Percentiles rank a stretch among this genome's conserved stretches.
phyloP scores from a whole-genome alignment of 805 yeast genomes.

The Candida patagonica region DNA sequence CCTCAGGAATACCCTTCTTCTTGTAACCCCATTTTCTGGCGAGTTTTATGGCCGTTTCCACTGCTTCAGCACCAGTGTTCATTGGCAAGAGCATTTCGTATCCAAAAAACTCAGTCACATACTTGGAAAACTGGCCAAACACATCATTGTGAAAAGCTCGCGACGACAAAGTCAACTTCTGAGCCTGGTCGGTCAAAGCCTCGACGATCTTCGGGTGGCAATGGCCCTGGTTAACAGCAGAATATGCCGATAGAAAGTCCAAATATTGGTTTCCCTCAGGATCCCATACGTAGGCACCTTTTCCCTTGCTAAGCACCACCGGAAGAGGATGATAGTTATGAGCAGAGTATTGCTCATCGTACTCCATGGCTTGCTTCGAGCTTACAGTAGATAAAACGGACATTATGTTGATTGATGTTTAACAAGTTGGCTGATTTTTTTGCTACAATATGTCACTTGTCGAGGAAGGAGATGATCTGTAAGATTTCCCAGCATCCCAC shows the following conservation, averaged over 20 bases:
- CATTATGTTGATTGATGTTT: background rate
- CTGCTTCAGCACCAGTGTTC: slow-evolving; percentile 99
- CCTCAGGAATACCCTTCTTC: slow-evolving; percentile 71
- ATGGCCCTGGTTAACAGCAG: slow-evolving; percentile 97
- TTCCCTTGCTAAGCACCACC: slow-evolving; percentile 79
- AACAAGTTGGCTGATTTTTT: background rate
- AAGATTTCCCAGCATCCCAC: too few species aligned
- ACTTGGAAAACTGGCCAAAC: slow-evolving; percentile 81
- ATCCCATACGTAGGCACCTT: slow-evolving; percentile 95
- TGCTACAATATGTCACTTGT: background rate
- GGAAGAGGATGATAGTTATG: slow-evolving; percentile 97
- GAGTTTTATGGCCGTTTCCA: slow-evolving; percentile 85
- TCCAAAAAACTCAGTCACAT: slow-evolving; percentile 75
- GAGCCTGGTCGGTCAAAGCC: slow-evolving; percentile 84
- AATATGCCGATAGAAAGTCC: slow-evolving; percentile 89
- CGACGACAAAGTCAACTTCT: slow-evolving; percentile 72
- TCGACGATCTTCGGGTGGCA: slow-evolving; percentile 87
- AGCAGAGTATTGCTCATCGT: slow-evolving; percentile 79
- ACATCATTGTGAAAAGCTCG: slow-evolving; percentile 89
- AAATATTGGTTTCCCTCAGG: slow-evolving; percentile 93
- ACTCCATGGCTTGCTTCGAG: slow-evolving; percentile 52
- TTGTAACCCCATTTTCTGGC: slow-evolving; percentile 97
- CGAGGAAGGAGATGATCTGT: background rate
- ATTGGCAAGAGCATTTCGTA: slow-evolving; percentile 93
- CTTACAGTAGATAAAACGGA: slow-evolving; percentile 34